phyloP scores from a whole-genome alignment of 2,329 filamentous ascomycete species.

The Sclerotinia nivalis region DNA sequence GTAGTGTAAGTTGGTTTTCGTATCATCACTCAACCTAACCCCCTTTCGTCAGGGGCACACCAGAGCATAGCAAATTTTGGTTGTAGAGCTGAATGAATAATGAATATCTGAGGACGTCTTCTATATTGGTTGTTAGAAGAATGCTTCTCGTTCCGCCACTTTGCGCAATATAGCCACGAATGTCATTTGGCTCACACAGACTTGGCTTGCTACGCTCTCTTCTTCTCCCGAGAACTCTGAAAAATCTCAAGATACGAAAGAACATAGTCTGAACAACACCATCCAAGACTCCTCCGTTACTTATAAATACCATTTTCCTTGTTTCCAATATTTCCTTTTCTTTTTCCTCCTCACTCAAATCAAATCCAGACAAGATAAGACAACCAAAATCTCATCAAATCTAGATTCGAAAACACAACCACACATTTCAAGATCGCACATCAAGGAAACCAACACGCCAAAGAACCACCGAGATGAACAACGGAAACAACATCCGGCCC shows the following conservation, averaged over 20 bases:
- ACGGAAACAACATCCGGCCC: not conserved
- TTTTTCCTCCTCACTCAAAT: not conserved
- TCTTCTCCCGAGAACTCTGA: not conserved
- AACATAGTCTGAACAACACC: not conserved
- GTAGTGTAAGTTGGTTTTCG: not conserved
- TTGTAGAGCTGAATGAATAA: not conserved
- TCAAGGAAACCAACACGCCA: not conserved
- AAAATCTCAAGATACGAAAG: not conserved
- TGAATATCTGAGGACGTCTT: accelerated
- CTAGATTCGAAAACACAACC: not conserved
- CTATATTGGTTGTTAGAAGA: not conserved
- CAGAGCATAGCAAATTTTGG: not conserved
- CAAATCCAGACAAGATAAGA: not conserved
- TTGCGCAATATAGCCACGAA: not conserved
- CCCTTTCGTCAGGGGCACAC: not conserved
- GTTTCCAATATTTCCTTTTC: not conserved
- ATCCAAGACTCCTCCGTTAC: not conserved
- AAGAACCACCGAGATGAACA: not conserved
- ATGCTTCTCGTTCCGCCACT: not conserved
- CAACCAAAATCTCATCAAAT: not conserved
- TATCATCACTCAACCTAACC: not conserved
- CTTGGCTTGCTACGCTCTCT: not conserved
- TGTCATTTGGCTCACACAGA: not conserved
- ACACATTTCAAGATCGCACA: not conserved
- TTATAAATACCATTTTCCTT: not conserved